These are phyloP conservation scores for Blastomyces gilchristii DNA, from an alignment of 2,329 filamentous ascomycete species.

Conservation along the genomic window DNA sequence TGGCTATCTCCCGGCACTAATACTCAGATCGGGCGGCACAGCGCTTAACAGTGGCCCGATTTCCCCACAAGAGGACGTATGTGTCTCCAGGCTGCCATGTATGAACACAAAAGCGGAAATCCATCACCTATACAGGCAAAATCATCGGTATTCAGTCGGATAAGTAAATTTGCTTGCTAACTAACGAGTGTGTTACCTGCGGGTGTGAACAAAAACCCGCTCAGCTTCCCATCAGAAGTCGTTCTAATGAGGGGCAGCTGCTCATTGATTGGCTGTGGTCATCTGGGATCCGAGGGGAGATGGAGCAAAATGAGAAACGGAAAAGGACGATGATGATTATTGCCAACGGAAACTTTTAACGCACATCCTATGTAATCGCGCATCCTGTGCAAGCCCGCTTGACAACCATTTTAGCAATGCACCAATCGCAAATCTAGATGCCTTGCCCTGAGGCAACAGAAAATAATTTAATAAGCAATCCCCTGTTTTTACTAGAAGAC, in stretches of 20 bases:
- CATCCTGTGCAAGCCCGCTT: background rate
- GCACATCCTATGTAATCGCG: background rate
- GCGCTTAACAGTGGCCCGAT: background rate
- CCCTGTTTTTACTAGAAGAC: background rate
- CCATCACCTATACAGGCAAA: background rate
- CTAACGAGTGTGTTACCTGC: background rate
- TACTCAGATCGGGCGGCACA: background rate
- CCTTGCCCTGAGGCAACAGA: background rate
- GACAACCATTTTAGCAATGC: background rate
- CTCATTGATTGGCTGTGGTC: background rate
- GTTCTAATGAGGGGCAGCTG: background rate
- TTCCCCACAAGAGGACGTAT: background rate
- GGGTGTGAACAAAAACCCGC: background rate
- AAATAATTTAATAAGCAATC: background rate
- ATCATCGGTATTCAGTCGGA: background rate
- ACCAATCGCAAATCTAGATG: background rate
- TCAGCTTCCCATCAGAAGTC: background rate
- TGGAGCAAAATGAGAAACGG: background rate
- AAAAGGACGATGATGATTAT: background rate
- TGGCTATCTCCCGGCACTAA: background rate
- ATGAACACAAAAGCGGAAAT: background rate
- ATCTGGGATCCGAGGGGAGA: background rate
- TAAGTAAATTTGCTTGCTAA: background rate
- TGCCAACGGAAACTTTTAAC: background rate
- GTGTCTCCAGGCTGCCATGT: background rate